Conservation (phyloP, 1,284 basidiomycete genomes). For the Phylloboletellus chloephorus region DNA sequence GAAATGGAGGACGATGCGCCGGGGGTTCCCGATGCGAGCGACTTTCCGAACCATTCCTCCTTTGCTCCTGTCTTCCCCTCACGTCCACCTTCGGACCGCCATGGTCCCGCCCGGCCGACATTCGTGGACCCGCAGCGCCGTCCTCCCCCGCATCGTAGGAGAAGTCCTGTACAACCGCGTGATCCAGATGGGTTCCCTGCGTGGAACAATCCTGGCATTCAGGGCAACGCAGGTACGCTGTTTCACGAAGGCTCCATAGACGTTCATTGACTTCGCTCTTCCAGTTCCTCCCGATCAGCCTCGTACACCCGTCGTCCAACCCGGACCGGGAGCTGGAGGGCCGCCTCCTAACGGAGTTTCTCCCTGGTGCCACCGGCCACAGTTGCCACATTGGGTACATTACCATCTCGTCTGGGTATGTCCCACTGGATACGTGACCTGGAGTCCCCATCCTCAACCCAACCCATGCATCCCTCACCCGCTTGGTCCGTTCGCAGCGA, state of each 20-base stretch:
- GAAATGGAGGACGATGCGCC: conserved; percentile 1
- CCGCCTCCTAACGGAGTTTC: not conserved
- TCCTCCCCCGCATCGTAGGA: conserved; percentile 7
- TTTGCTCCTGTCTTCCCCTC: conserved; percentile 21
- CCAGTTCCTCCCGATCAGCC: conserved; percentile 12
- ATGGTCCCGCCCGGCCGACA: conserved; percentile 11
- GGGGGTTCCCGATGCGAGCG: conserved; percentile 10
- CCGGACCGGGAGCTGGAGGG: too few species aligned
- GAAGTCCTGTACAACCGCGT: conserved; percentile 3
- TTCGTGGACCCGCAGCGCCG: conserved; percentile 17
- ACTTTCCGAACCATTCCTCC: conserved; percentile 18
- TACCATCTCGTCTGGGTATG: conserved; percentile 23
- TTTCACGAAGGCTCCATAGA: too few species aligned
- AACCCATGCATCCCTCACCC: conserved; percentile 17
- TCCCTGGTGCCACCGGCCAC: conserved; percentile 4
- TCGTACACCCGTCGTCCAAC: conserved; percentile 1
- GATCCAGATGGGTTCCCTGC: conserved; percentile 16
- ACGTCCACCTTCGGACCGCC: conserved; percentile 2
- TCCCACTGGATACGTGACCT: conserved; percentile 24
- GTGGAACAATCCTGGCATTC: conserved; percentile 21
- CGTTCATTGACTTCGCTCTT: conserved; percentile 7
- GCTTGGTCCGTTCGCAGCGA: conserved; percentile 15
- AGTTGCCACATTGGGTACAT: conserved; percentile 17
- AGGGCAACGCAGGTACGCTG: conserved; percentile 16
- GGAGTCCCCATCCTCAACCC: conserved; percentile 30